phyloP scores from a whole-genome alignment of 345 rosid genomes.

The Pistacia atlantica region DNA sequence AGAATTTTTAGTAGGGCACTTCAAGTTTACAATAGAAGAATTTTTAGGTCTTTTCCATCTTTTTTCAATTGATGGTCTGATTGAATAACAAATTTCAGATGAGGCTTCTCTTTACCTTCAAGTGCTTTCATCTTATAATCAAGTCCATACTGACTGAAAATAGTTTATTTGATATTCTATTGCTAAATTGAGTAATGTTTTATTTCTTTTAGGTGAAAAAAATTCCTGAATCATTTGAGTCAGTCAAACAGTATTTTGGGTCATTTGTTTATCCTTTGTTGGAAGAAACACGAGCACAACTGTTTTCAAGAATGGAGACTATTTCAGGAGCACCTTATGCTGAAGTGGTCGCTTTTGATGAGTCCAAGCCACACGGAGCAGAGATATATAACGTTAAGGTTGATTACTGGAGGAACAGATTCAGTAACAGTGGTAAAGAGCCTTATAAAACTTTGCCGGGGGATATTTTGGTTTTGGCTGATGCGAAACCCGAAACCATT shows the following conservation, averaged over 20 bases:
- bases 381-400: constrained; percentile 26
- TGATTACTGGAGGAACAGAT: constrained; percentile 43
- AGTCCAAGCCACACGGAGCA: background rate
- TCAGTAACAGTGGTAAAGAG: constrained; percentile 23
- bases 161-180: background rate
- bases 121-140: too few species aligned
- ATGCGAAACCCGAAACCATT: constrained; percentile 34
- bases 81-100: background rate
- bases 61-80: background rate
- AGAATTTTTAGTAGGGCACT: too few species aligned
- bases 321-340: constrained; percentile 41
- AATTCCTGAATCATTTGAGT: constrained; percentile 40
- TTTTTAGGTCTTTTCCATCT: too few species aligned
- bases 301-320: constrained; percentile 34
- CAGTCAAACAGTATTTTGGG: constrained; percentile 27
- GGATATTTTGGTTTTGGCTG: constrained; percentile 39
- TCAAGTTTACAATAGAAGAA: too few species aligned
- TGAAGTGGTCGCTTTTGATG: constrained; percentile 10
- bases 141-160: background rate
- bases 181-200: background rate
- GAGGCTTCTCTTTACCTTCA: background rate
- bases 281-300: constrained; percentile 47
- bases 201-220: constrained; percentile 30
- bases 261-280: constrained; percentile 39
- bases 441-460: constrained; percentile 47